phyloP scores from a whole-genome alignment of 192 early-diverging fungal genomes.

The Coemansia sp. region DNA sequence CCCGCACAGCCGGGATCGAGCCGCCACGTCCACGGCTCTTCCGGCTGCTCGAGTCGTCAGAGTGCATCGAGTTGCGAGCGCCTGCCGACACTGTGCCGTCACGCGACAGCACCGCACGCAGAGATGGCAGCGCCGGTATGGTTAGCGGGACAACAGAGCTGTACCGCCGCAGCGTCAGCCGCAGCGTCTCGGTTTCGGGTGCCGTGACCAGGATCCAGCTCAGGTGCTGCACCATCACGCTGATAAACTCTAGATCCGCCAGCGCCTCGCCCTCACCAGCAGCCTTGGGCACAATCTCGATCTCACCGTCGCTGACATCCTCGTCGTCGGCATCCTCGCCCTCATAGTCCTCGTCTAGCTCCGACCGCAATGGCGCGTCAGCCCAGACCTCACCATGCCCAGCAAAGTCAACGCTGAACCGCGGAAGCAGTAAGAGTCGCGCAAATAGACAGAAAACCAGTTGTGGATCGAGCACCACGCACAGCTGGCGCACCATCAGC shows the following conservation, averaged over 20 bases:
- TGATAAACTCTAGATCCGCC: conserved; percentile 77
- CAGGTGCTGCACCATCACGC: conserved; percentile 96
- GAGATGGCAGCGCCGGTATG: conserved; percentile 5
- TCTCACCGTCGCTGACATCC: neutral
- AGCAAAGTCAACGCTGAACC: conserved; percentile 13
- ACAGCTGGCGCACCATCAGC: conserved; percentile 92
- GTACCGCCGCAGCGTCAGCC: conserved; percentile 78
- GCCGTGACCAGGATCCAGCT: conserved; percentile 96
- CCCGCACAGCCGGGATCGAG: neutral
- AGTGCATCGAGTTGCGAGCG: conserved; percentile 3
- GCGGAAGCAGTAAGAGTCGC: conserved; percentile 70
- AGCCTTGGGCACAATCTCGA: neutral
- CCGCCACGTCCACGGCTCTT: neutral
- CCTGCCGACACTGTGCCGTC: neutral
- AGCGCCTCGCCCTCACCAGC: neutral
- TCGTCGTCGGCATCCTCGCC: conserved; percentile 6
- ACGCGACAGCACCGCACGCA: conserved; percentile 8
- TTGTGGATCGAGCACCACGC: conserved; percentile 86
- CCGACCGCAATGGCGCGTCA: neutral
- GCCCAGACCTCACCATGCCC: neutral
- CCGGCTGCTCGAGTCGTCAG: neutral
- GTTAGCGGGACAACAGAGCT: conserved; percentile 53
- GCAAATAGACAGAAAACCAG: conserved; percentile 86
- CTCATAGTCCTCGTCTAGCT: neutral
- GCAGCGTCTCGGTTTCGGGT: conserved; percentile 80